phyloP scores from a whole-genome alignment of 2,329 filamentous ascomycete species.

The Alternaria triticimaculans region DNA sequence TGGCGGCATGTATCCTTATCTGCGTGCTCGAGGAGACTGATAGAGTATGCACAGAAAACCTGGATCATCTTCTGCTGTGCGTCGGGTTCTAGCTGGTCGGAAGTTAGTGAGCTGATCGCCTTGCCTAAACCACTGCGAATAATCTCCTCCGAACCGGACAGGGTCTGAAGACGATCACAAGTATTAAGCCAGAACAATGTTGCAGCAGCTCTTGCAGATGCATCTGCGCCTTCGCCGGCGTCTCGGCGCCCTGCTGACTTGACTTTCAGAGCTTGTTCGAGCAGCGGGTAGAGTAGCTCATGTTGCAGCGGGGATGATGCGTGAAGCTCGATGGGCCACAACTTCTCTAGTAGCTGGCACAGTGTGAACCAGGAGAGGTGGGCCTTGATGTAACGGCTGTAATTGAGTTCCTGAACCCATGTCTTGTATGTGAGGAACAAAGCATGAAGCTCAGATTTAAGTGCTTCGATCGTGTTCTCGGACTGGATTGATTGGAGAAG shows the following conservation, averaged over 20 bases:
- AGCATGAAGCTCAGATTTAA: constrained; percentile 30
- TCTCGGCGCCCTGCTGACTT: constrained; percentile 19
- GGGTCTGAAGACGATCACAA: constrained; percentile 30
- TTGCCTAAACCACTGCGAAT: constrained; percentile 30
- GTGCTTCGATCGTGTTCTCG: constrained; percentile 29
- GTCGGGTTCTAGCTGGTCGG: constrained; percentile 13
- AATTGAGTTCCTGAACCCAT: constrained; percentile 29
- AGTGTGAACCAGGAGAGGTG: constrained; percentile 37
- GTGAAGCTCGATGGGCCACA: constrained; percentile 45
- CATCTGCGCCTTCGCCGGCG: constrained; percentile 18
- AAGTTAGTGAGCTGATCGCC: constrained; percentile 30
- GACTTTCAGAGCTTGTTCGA: constrained; percentile 36
- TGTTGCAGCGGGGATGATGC: constrained; percentile 31
- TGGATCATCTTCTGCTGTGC: constrained; percentile 29
- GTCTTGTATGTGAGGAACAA: constrained; percentile 30
- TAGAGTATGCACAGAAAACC: constrained; percentile 36
- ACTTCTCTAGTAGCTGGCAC: constrained; percentile 31
- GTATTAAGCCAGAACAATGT: constrained; percentile 37
- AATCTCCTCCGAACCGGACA: constrained; percentile 28
- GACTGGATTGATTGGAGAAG: constrained; percentile 34
- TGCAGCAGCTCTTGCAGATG: constrained; percentile 28
- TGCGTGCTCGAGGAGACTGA: constrained; percentile 31
- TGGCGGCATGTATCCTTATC: constrained; percentile 21
- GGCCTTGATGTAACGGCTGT: constrained; percentile 23
- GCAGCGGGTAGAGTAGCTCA: constrained; percentile 30